Evolutionary conservation across 176 grass and related monocot genomes (phyloP), one percentile per base, ranked within the genome.

Genomic region (Eremochloa ophiuroides): DNA sequence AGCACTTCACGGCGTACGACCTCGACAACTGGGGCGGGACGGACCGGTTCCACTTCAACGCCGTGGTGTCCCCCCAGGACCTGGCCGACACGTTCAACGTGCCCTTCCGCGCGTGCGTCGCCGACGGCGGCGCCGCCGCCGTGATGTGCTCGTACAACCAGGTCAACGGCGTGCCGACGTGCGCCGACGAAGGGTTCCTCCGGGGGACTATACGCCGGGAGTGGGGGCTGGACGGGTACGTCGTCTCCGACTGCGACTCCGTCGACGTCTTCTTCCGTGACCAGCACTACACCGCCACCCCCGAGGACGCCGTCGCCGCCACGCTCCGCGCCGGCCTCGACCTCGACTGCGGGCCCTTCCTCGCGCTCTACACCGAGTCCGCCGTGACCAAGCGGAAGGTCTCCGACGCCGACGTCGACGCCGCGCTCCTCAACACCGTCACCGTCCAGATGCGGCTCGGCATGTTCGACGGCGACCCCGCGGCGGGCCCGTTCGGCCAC

Each of bases 71-170:
- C 23, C 44, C 84, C 22, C 95, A 94, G 27, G 95, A 98, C 69
- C 78, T 98, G 8, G 90, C 94, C 78, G 95, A 98, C 79, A 98
- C 95, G 1, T 98, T 93, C 86, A 86, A 98, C 63, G 92, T 93
- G 2, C 95, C 92, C 0, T 98, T 98, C 90, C 76, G 82, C n/a
- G 67, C 85, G 0, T 98, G 92, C n/a, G 95, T 94, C 61, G 31
- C 62, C 7, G 79, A 86, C 7, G 95, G 90, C 20, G 22, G 81
- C 2, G 92, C 90, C 6, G 90, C 92, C 28, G 59, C 61, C 66
- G 90, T 95, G 61, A 98, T 98, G 95, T 98, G 95, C 88, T 98
- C 95, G 3, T 98, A 98, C 63, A 98, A 98, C 66, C 90, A 98
- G 80, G 92, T 98, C 78, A 98, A 98, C 25, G 95, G 95, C 75